These are phyloP conservation scores for Capsella bursapastoris DNA, from an alignment of 345 rosid genomes.

Conservation along the genomic window DNA sequence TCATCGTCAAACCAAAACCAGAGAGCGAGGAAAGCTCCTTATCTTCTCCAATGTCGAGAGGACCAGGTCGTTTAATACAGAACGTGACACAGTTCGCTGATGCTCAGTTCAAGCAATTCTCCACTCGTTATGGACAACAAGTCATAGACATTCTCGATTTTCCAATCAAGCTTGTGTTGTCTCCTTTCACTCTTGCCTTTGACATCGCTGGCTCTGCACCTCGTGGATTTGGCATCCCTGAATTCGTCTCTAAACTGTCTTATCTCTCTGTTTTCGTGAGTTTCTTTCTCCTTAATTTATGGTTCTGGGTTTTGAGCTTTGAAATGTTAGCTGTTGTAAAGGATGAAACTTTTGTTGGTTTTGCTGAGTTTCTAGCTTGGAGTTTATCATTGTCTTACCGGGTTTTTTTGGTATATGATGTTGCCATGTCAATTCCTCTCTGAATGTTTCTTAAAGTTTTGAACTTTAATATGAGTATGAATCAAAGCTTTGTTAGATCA, in stretches of 20 bases:
- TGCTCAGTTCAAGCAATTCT: slow-evolving; percentile 59
- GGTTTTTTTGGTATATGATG: neutral
- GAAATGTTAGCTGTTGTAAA: neutral
- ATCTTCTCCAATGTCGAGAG: slow-evolving; percentile 61
- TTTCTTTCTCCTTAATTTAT: slow-evolving; percentile 6
- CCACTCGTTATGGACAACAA: slow-evolving; percentile 69
- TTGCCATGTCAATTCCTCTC: neutral
- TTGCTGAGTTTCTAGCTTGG: neutral
- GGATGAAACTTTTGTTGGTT: slow-evolving; percentile 6
- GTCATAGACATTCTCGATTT: slow-evolving; percentile 68
- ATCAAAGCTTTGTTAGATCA: neutral
- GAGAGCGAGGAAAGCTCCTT: slow-evolving; percentile 27
- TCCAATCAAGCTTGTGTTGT: slow-evolving; percentile 74
- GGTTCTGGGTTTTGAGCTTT: neutral
- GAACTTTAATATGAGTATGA: slow-evolving; percentile 1
- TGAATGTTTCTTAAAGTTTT: neutral
- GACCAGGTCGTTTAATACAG: slow-evolving; percentile 60
- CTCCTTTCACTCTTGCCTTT: slow-evolving; percentile 89
- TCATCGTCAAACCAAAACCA: slow-evolving; percentile 9
- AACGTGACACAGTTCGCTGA: slow-evolving; percentile 64
- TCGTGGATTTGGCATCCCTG: slow-evolving; percentile 88
- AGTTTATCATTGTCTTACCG: neutral
- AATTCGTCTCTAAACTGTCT: slow-evolving; percentile 77
- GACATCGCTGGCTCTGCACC: slow-evolving; percentile 93
- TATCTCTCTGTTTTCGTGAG: slow-evolving; percentile 74